Evolutionary conservation across 257 asterid species (phyloP).

Genomic region (Plantago elongata): DNA sequence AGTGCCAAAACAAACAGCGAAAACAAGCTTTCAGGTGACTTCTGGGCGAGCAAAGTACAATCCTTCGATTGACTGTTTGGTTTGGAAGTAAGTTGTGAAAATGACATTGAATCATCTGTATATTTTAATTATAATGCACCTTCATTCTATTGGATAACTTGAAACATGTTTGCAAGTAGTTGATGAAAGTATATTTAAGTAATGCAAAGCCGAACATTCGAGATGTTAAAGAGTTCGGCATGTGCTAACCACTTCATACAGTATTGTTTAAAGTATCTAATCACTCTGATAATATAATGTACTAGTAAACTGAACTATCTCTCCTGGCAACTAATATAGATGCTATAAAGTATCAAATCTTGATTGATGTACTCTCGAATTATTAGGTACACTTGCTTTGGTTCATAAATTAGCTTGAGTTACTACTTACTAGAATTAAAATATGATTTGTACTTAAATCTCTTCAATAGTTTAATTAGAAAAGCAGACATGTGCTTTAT

Average conservation of each 20-base stretch:
- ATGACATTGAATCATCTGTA: conserved; percentile 4
- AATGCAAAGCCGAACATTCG: too few species aligned
- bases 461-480: neutral
- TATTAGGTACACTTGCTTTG: neutral
- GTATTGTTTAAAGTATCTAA: neutral
- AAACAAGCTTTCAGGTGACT: conserved; percentile 97
- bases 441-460: neutral
- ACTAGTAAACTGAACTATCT: too few species aligned
- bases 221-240: too few species aligned
- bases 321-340: neutral
- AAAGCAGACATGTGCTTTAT: neutral
- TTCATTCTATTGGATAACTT: neutral
- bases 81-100: conserved; percentile 86
- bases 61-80: conserved; percentile 92
- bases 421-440: neutral
- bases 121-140: conserved; percentile 8
- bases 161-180: too few species aligned
- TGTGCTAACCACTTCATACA: too few species aligned
- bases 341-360: neutral
- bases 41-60: conserved; percentile 95
- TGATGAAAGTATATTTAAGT: too few species aligned
- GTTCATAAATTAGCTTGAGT: neutral
- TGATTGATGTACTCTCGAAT: neutral
- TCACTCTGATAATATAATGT: neutral
- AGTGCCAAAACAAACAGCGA: conserved; percentile 99